Evolutionary conservation across 2,329 filamentous ascomycete species (phyloP), one percentile per base, ranked within the genome.

Genomic region (Fusarium sp.): DNA sequence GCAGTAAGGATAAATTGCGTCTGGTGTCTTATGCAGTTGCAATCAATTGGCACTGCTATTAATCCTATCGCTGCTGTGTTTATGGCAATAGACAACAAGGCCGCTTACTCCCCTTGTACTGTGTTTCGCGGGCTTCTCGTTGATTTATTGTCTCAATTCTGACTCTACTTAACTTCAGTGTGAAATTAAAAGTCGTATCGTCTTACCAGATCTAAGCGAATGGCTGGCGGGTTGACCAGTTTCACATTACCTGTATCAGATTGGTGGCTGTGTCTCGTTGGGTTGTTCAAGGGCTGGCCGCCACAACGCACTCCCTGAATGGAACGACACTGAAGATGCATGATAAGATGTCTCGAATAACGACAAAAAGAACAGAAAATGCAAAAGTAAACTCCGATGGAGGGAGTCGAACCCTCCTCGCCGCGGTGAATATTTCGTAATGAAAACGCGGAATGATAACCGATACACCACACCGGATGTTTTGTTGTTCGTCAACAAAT

Each of bases 361-460:
- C 17, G 11, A 29, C 13, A 31, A 8, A 36, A 29, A 29, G 7
- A 17, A 12, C 11, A n/a, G 11, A 33, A 62, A 39, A 4, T 9
- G 3, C 55, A 63, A 56, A 65, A 65, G 11, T 7, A 7, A 14
- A 50, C 63, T 65, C 63, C 63, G 63, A 46, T 65, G 61, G 42
- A 56, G 63, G 63, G 63, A 65, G 54, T 65, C 61, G 63, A 65
- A 65, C 63, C 63, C 63, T 55, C 42, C 63, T 65, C 63, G 61
- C 61, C 63, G 63, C 61, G 63, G 61, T 4, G 7, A 29, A 29
- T 63, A 6, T 29, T 44, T 27, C 20, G 4, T 9, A 22, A 63
- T 65, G 63, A 65, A 65, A 65, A 65, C 63, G 63, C 63, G 63
- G 61, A 49, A 65, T 65, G 63, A 41, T 66, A 65, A 65, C 63